A percentile compares a stretch with the other conserved stretches of the same genome.
Evolutionary conservation across 2,329 filamentous ascomycete species (phyloP).

Genomic region (Fusarium dlaminii): DNA sequence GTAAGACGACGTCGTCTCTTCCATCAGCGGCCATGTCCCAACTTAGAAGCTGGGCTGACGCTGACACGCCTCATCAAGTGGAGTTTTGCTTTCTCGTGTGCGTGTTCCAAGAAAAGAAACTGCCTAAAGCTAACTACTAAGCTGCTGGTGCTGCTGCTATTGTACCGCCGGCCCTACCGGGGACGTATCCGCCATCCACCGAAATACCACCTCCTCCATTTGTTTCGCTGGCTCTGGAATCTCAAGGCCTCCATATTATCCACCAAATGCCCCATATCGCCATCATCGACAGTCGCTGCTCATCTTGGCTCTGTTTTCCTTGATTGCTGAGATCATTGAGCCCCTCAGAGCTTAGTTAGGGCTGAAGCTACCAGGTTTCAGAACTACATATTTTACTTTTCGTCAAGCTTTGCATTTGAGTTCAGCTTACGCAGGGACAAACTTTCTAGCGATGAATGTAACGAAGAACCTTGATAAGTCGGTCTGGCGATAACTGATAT

Average conservation of each 20-base stretch:
- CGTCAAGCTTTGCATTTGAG: constrained; percentile 8
- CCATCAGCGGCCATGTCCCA: constrained; percentile 18
- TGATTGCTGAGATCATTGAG: not conserved
- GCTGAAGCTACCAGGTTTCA: not conserved
- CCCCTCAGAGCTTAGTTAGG: not conserved
- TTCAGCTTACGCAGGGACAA: constrained; percentile 27
- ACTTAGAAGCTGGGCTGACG: constrained; percentile 21
- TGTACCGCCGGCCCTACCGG: constrained; percentile 20
- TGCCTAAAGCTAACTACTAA: not conserved
- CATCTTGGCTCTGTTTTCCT: not conserved
- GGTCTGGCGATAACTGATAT: not conserved
- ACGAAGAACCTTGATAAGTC: not conserved
- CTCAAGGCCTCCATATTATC: constrained; percentile 14
- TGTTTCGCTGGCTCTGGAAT: constrained; percentile 25
- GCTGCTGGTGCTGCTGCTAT: not conserved
- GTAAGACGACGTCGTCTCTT: constrained; percentile 23
- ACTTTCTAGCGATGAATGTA: not conserved
- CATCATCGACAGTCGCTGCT: constrained; percentile 8
- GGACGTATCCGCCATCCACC: constrained; percentile 23
- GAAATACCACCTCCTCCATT: constrained; percentile 22
- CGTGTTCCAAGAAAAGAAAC: constrained; percentile 36
- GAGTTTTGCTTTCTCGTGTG: constrained; percentile 15
- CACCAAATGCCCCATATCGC: constrained; percentile 16
- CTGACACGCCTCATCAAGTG: constrained; percentile 18
- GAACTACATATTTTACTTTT: not conserved